phyloP scores from a whole-genome alignment of 2,329 filamentous ascomycete species.

The Magnaporthiopsis rhizophila region DNA sequence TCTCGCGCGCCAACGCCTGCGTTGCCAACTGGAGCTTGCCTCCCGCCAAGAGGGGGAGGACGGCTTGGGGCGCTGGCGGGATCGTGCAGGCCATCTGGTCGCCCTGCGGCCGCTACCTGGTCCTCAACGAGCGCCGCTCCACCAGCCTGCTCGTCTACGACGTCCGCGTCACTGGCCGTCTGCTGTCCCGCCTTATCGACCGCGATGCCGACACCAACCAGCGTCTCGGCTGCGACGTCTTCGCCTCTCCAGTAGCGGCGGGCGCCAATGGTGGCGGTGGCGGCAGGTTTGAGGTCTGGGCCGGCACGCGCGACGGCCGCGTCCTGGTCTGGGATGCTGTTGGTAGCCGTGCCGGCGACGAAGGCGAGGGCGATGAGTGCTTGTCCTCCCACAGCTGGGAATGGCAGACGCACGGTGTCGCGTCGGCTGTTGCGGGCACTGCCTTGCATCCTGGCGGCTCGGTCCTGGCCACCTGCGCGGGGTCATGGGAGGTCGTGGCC shows the following conservation, averaged over 20 bases:
- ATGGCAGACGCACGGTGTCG: conserved; percentile 35
- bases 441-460: conserved; percentile 46
- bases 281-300: conserved; percentile 54
- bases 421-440: conserved; percentile 39
- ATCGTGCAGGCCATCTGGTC: conserved; percentile 55
- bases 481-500: conserved; percentile 35
- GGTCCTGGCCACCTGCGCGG: conserved; percentile 48
- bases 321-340: conserved; percentile 54
- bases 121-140: conserved; percentile 53
- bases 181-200: conserved; percentile 46
- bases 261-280: conserved; percentile 9
- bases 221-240: conserved; percentile 47
- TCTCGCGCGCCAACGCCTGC: conserved; percentile 42
- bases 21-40: conserved; percentile 53
- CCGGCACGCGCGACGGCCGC: conserved; percentile 44
- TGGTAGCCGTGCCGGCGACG: conserved; percentile 36
- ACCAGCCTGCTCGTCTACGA: conserved; percentile 53
- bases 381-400: conserved; percentile 30
- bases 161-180: conserved; percentile 47
- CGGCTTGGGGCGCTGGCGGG: conserved; percentile 43
- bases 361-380: conserved; percentile 15
- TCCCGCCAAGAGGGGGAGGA: conserved; percentile 6
- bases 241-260: conserved; percentile 24
- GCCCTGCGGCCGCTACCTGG: conserved; percentile 53
- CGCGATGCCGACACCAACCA: conserved; percentile 46